phyloP scores from a whole-genome alignment of 2,329 filamentous ascomycete species.

The Fusarium incarnatum region DNA sequence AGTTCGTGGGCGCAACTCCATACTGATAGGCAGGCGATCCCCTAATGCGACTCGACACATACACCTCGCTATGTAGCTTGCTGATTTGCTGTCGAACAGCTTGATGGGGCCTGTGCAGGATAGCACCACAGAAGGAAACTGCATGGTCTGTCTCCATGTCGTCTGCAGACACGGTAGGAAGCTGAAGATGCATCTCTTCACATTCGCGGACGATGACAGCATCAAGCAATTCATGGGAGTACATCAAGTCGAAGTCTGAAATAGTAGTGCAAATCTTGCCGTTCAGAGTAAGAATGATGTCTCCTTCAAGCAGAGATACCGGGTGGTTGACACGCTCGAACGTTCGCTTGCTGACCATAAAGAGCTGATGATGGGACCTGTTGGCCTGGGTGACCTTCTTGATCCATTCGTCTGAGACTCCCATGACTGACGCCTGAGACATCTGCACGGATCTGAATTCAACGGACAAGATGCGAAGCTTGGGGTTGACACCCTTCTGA shows the following conservation, averaged over 20 bases:
- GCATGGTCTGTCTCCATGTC: slow-evolving; percentile 93
- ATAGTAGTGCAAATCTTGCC: slow-evolving; percentile 93
- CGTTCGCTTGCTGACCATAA: slow-evolving; percentile 95
- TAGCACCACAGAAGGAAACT: slow-evolving; percentile 93
- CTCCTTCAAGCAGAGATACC: slow-evolving; percentile 82
- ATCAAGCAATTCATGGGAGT: slow-evolving; percentile 84
- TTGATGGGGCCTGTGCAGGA: slow-evolving; percentile 93
- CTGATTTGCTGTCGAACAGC: slow-evolving; percentile 97
- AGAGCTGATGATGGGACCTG: slow-evolving; percentile 92
- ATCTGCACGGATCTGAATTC: slow-evolving; percentile 97
- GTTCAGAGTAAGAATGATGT: slow-evolving; percentile 92
- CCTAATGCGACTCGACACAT: slow-evolving; percentile 87
- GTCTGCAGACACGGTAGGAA: slow-evolving; percentile 87
- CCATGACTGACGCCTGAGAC: slow-evolving; percentile 97
- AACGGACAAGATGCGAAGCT: slow-evolving; percentile 89
- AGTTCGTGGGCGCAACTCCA: slow-evolving; percentile 94
- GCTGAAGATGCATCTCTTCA: slow-evolving; percentile 78
- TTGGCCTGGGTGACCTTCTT: slow-evolving; percentile 89
- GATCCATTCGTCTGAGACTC: slow-evolving; percentile 96
- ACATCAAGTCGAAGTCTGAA: slow-evolving; percentile 95
- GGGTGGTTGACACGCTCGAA: slow-evolving; percentile 67
- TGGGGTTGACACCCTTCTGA: slow-evolving; percentile 80
- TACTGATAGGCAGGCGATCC: slow-evolving; percentile 90
- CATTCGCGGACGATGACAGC: slow-evolving; percentile 89
- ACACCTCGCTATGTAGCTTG: slow-evolving; percentile 95